A percentile compares a stretch with the other conserved stretches of the same genome.
Evolutionary conservation across 1,284 basidiomycete genomes (phyloP).

Genomic region (Bjerkandera adusta): DNA sequence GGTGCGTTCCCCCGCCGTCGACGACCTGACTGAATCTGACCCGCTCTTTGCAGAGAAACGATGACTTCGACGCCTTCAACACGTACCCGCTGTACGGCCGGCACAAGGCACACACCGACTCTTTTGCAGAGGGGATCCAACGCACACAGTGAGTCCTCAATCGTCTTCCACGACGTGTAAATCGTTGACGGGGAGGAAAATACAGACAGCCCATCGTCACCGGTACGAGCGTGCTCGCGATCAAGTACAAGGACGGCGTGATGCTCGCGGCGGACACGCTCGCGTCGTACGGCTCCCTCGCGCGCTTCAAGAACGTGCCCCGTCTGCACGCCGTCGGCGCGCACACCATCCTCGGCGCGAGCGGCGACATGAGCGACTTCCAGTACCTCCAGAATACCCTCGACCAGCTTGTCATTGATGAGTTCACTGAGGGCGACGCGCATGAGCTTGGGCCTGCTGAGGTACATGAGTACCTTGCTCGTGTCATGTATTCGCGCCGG

Average conservation of each 20-base stretch:
- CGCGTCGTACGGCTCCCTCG: constrained; percentile 96
- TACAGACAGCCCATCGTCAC: constrained; percentile 92
- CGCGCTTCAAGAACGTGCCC: constrained; percentile 94
- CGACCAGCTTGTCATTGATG: constrained; percentile 73
- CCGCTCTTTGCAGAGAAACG: constrained; percentile 54
- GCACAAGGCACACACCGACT: constrained; percentile 50
- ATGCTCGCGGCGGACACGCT: constrained; percentile 99
- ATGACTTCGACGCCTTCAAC: constrained; percentile 67
- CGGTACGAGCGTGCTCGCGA: constrained; percentile 91
- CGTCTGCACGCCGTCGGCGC: constrained; percentile 85
- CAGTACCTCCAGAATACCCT: constrained; percentile 87
- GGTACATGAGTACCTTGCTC: constrained; percentile 91
- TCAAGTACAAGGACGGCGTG: constrained; percentile 95
- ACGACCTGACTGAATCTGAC: constrained; percentile 5
- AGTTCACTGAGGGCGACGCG: constrained; percentile 80
- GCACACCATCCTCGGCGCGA: constrained; percentile 87
- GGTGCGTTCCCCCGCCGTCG: constrained; percentile 40
- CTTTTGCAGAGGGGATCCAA: constrained; percentile 65
- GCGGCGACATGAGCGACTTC: constrained; percentile 98
- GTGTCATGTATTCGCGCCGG: constrained; percentile 89
- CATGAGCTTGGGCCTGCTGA: constrained; percentile 87
- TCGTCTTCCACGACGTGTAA: background rate
- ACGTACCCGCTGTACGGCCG: constrained; percentile 71
- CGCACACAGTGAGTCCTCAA: constrained; percentile 64
- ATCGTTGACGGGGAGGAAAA: background rate